These are phyloP conservation scores for Solanum piurae DNA, from an alignment of 257 asterid genomes.

Conservation along the genomic window DNA sequence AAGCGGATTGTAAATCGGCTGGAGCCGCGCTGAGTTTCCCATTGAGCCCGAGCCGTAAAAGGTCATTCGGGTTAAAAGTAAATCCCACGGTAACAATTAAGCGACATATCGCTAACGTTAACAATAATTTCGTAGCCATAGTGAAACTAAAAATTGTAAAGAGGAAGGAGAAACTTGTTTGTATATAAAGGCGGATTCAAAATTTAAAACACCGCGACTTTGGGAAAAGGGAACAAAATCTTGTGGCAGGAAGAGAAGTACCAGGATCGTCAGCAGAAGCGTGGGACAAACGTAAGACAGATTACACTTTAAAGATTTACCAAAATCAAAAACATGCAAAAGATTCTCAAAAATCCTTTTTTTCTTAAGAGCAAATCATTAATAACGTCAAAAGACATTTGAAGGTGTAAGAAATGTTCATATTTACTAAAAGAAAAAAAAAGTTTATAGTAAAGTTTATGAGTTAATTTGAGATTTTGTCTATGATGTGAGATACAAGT, in stretches of 20 bases:
- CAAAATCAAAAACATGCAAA: conserved; percentile 31
- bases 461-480: conserved; percentile 5
- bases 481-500: conserved; percentile 29
- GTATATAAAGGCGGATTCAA: not conserved
- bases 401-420: not conserved
- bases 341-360: conserved; percentile 21
- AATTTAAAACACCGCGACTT: not conserved
- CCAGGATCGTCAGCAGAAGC: conserved; percentile 16
- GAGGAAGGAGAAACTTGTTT: not conserved
- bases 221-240: conserved; percentile 11
- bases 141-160: not conserved
- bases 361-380: conserved; percentile 3
- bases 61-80: conserved; percentile 39
- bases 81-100: conserved; percentile 56
- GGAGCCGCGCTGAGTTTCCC: conserved; percentile 43
- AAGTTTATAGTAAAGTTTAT: not conserved
- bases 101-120: conserved; percentile 50
- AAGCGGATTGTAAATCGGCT: conserved; percentile 31
- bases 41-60: conserved; percentile 22
- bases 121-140: conserved; percentile 37
- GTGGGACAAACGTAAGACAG: conserved; percentile 38
- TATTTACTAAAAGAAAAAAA: not conserved
- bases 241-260: conserved; percentile 8
- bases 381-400: not conserved
- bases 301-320: conserved; percentile 46